Conservation (phyloP, 2,329 filamentous ascomycete genomes). For the Chalaropsis ovoidea region DNA sequence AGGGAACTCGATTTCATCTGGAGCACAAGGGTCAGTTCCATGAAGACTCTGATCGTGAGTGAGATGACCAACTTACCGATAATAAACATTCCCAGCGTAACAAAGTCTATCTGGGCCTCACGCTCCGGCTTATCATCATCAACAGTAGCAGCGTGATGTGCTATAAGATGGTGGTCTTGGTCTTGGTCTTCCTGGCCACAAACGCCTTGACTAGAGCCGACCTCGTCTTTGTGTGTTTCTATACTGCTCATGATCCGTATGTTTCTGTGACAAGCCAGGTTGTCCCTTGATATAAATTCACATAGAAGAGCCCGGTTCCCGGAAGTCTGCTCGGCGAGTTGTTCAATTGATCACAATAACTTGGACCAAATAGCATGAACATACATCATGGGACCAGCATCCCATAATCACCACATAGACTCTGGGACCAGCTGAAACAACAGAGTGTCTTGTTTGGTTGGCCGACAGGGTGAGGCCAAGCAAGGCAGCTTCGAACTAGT, state of each 20-base stretch:
- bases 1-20: constrained; percentile 88
- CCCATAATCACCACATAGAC: background rate
- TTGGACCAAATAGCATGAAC: background rate
- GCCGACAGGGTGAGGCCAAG: background rate
- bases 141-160: background rate
- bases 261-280: background rate
- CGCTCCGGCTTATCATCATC: background rate
- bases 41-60: background rate
- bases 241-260: background rate
- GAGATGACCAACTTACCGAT: constrained; percentile 43
- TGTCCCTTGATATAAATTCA: background rate
- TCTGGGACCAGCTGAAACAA: background rate
- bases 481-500: background rate
- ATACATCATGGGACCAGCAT: background rate
- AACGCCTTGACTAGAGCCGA: background rate
- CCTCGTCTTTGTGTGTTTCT: background rate
- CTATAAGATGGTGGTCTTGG: background rate
- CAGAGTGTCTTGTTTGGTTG: background rate
- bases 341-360: background rate
- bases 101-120: constrained; percentile 46
- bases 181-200: background rate
- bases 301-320: background rate
- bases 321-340: background rate
- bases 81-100: constrained; percentile 64
- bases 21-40: constrained; percentile 26